Base-by-base conservation (phyloP, 2,329 filamentous ascomycete genomes). In the Nannizziopsis barbatae region DNA sequence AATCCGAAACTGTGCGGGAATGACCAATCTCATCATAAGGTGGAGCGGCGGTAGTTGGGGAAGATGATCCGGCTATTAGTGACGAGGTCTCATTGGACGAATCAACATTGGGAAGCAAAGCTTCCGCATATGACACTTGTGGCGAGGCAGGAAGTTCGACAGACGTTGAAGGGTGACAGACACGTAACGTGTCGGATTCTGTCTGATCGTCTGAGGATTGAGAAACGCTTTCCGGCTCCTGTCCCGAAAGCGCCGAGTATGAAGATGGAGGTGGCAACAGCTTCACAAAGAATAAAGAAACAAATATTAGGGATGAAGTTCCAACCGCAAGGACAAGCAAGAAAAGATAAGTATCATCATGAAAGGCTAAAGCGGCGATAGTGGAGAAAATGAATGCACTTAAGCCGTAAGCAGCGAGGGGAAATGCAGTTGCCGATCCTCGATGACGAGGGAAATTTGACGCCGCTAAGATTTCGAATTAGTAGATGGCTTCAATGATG, bases 311-410 rank as follows among this genome's bases (percentile, higher is more conserved):
- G 42, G 75, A 68, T 52, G 82, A 85, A 1, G 90, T 95, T 12
- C 88, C 89, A 53, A 80, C 73, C 2, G 88, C 80, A 36, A 98
- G 73, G 22, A 96, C 71, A 54, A 90, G 72, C 50, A 98, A 74
- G 57, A 95, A 89, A 35, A 78, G 77, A 48, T 83, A 83, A 0
- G 88, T 92, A 58, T 93, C 80, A 35, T 87, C 86, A 2, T 86
- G 85, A 61, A 95, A 89, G 36, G 86, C 71, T 41, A 93, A 62
- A 14, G 80, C 79, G 17, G 87, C 86, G 31, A 93, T 68, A 2
- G 82, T 75, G 0, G 92, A 90, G 69, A 95, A 98, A 71, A 96
- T 94, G 68, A 98, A 92, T 47, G 92, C 92, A 63, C 89, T 95
- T 50, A 98, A 70, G 2, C 92, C 92, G 62, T 96, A 96, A 2